Percentiles rank a stretch among this genome's conserved stretches.
These are phyloP conservation scores for Carpinus fangiana DNA, from an alignment of 306 rosid species.

Conservation along the genomic window DNA sequence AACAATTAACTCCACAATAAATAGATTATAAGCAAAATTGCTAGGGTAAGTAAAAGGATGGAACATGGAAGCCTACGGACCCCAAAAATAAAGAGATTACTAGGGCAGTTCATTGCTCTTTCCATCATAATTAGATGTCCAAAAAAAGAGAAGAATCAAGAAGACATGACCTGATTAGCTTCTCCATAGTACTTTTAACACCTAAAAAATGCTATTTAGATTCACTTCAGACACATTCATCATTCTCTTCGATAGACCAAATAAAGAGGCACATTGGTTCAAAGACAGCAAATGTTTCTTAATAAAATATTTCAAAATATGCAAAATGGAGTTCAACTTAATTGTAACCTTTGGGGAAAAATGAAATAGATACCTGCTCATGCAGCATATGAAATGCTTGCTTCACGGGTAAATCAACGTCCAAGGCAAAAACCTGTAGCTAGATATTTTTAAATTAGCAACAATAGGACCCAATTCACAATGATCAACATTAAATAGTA, in stretches of 20 bases:
- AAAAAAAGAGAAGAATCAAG: neutral
- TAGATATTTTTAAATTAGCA: constrained; percentile 29
- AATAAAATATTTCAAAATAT: constrained; percentile 14
- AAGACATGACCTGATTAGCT: neutral
- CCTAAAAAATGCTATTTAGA: neutral
- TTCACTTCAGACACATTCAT: neutral
- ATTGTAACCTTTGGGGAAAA: constrained; percentile 20
- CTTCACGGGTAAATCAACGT: constrained; percentile 89
- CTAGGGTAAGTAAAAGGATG: constrained; percentile 4
- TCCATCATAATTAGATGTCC: neutral
- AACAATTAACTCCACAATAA: neutral
- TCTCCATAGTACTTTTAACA: neutral
- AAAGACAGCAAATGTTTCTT: constrained; percentile 4
- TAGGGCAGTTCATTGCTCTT: neutral
- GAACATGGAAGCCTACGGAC: neutral
- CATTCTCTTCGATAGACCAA: neutral
- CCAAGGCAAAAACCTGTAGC: constrained; percentile 84
- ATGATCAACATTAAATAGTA: constrained; percentile 6
- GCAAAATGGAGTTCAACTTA: constrained; percentile 3
- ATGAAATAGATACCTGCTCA: constrained; percentile 70
- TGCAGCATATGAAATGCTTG: constrained; percentile 95
- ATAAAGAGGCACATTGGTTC: neutral
- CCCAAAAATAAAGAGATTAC: neutral
- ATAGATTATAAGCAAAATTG: neutral
- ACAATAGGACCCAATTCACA: constrained; percentile 13